Evolutionary conservation across 768 basidiomycete species (phyloP).

Genomic region (Boletus edulis): DNA sequence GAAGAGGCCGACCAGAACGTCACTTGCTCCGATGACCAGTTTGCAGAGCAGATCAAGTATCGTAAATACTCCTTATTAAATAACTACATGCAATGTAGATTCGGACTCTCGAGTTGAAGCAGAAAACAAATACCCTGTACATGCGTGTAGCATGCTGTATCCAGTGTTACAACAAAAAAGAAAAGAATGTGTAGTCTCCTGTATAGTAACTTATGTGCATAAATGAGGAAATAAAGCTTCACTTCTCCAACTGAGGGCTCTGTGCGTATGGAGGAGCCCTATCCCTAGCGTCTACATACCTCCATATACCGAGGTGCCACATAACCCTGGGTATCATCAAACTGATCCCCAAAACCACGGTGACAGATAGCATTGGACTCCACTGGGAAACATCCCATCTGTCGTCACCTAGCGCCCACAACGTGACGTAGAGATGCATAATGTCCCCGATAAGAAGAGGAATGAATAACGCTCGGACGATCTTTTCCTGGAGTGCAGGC

Average conservation of each 20-base stretch:
- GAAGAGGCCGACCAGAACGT: slow-evolving; percentile 75
- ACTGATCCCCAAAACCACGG: slow-evolving; percentile 58
- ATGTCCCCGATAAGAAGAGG: slow-evolving; percentile 72
- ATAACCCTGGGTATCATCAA: slow-evolving; percentile 67
- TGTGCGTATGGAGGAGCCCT: slow-evolving; percentile 19
- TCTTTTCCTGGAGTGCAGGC: slow-evolving; percentile 69
- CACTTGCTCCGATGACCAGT: slow-evolving; percentile 49
- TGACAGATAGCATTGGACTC: slow-evolving; percentile 70
- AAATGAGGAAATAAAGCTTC: slow-evolving; percentile 24
- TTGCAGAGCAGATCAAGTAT: slow-evolving; percentile 57
- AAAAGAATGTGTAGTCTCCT: not conserved
- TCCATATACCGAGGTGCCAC: slow-evolving; percentile 75
- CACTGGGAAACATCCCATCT: slow-evolving; percentile 60
- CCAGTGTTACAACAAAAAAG: not conserved
- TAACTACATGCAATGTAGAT: slow-evolving; percentile 1
- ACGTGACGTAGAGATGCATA: slow-evolving; percentile 60
- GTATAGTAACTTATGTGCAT: slow-evolving; percentile 8
- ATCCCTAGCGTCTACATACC: slow-evolving; percentile 69
- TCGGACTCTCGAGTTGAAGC: not conserved
- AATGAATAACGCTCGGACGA: slow-evolving; percentile 58
- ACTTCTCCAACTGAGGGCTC: slow-evolving; percentile 7
- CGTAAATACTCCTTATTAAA: slow-evolving; percentile 68
- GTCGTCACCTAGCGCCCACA: slow-evolving; percentile 75
- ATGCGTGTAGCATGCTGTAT: not conserved
- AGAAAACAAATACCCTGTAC: slow-evolving; percentile 17